Base-by-base conservation (phyloP, 805 yeast species). In the Metschnikowia drakensbergensis region DNA sequence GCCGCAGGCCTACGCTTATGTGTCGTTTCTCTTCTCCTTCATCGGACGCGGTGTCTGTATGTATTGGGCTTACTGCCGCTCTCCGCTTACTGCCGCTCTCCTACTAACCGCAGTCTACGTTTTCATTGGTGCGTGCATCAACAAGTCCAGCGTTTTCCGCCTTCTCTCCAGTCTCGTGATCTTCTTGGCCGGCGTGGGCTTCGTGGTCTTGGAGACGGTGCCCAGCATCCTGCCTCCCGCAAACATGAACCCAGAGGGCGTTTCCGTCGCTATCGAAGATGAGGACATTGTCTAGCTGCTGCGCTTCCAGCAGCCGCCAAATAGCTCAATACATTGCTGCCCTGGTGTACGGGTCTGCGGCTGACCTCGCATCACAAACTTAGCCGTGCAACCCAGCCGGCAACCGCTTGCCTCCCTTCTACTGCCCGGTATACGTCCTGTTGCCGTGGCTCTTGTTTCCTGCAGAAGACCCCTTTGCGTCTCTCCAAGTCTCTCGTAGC, bases 161-260 rank as follows among this genome's bases (percentile, higher is more conserved):
- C 59, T 79, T 34, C 62, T 87, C 37, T 69, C 80, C n/a, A 84
- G 84, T 2, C 53, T 84, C 7, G 44, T 86, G 10, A 69, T 87
- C n/a, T 75, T 80, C 35, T 36, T 80, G 2, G 65, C 82, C 25
- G 96, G 96, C 28, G 61, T 80, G 23, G 77, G 67, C 3, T 88
- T 74, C 65, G 62, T 76, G 42, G 79, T 68, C 0, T 74, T 88
- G 59, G 94, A 88, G 65, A 84, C 85, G 44, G 66, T 86, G 27
- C 89, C 91, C 17, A 79, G 86, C 51, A 72, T 88, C 37, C 83
- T 86, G 46, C 85, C 90, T 28, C 97, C 96, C 17, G 86, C 80
- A 49, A 88, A 85, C 67, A 88, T 89, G 87, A 86, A 65, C 53
- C 67, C 73, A 6, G 77, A 72, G 53, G 74, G 75, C 1, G 57